These are phyloP conservation scores for Talaromyces sp. DNA, from an alignment of 2,329 filamentous ascomycete genomes.

Conservation along the genomic window DNA sequence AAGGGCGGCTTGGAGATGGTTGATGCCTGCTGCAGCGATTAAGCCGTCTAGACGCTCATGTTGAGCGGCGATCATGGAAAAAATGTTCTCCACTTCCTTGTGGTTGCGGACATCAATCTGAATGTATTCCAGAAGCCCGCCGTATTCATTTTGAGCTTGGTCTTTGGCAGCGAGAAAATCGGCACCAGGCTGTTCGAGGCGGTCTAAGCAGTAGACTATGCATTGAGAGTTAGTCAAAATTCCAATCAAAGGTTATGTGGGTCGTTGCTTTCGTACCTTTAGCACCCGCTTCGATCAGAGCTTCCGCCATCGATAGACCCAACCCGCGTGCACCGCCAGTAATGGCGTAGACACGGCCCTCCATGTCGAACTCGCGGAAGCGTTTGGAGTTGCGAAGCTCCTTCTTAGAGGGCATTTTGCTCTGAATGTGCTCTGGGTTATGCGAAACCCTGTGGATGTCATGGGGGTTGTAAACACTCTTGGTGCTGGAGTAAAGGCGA, in stretches of 20 bases:
- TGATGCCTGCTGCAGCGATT: conserved; percentile 48
- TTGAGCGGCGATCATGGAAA: conserved; percentile 38
- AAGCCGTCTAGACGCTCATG: conserved; percentile 44
- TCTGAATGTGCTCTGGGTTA: conserved; percentile 35
- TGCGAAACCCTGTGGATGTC: conserved; percentile 19
- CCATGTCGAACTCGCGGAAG: conserved; percentile 48
- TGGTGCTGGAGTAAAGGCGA: conserved; percentile 26
- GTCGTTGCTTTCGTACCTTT: conserved; percentile 36
- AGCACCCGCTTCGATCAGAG: conserved; percentile 52
- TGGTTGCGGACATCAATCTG: conserved; percentile 52
- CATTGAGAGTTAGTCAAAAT: background rate
- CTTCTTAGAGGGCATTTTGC: conserved; percentile 29
- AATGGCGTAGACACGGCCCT: conserved; percentile 45
- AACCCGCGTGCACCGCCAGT: conserved; percentile 50
- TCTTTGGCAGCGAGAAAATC: conserved; percentile 47
- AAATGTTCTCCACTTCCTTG: conserved; percentile 37
- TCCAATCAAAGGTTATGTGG: background rate
- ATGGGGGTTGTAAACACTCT: conserved; percentile 14
- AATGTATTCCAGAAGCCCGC: conserved; percentile 49
- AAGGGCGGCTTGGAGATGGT: conserved; percentile 45
- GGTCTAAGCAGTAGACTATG: conserved; percentile 52
- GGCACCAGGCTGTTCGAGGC: conserved; percentile 44
- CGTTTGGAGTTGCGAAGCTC: conserved; percentile 31
- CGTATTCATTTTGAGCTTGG: conserved; percentile 38
- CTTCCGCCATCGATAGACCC: conserved; percentile 50